A percentile compares a stretch with the other conserved stretches of the same genome.
These are phyloP conservation scores for Botryotinia narcissicola DNA, from an alignment of 2,329 filamentous ascomycete genomes.

Conservation along the genomic window DNA sequence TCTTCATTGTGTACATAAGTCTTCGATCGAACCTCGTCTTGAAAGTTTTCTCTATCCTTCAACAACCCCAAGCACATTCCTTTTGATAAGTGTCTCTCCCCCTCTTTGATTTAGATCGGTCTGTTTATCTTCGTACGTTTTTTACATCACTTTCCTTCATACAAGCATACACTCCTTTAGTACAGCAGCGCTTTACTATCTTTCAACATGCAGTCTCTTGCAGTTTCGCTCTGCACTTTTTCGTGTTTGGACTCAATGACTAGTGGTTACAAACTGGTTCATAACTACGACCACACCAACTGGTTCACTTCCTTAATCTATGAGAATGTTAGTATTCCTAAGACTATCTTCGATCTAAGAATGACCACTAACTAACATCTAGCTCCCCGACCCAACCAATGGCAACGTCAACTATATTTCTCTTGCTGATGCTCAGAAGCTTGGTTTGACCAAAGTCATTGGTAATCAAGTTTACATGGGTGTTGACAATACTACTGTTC, in stretches of 20 bases:
- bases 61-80: neutral
- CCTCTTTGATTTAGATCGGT: neutral
- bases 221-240: neutral
- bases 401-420: constrained; percentile 40
- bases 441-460: constrained; percentile 56
- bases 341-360: neutral
- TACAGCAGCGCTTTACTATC: neutral
- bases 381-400: constrained; percentile 29
- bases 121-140: neutral
- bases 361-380: neutral
- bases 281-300: constrained; percentile 29
- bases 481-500: constrained; percentile 29
- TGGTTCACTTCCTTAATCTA: constrained; percentile 30
- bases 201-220: constrained; percentile 14
- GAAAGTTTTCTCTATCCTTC: neutral
- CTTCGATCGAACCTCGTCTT: neutral
- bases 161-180: neutral
- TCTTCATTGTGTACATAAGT: neutral
- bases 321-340: constrained; percentile 21
- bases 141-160: neutral
- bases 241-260: neutral
- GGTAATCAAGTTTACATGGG: constrained; percentile 57
- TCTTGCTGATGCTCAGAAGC: constrained; percentile 48
- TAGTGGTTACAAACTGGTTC: constrained; percentile 25
- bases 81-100: neutral